Percentiles rank a stretch among this genome's conserved stretches.
phyloP scores from a whole-genome alignment of 2,329 filamentous ascomycete genomes.

The Claviceps arundinis region DNA sequence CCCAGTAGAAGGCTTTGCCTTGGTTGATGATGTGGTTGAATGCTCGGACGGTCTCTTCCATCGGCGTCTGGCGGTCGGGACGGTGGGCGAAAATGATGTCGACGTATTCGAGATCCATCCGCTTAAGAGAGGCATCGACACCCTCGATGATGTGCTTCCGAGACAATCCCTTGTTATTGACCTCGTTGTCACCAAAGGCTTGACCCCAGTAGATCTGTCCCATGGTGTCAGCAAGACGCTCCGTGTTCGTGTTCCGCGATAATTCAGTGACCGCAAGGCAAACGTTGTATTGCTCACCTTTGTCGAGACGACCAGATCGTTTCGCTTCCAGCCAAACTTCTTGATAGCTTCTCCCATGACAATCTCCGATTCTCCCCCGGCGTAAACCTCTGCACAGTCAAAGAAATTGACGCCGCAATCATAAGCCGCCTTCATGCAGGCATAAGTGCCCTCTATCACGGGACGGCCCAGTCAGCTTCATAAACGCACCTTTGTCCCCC shows the following conservation, averaged over 20 bases:
- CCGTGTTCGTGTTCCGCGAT: neutral
- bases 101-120: conserved; percentile 46
- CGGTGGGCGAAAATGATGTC: conserved; percentile 59
- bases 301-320: conserved; percentile 48
- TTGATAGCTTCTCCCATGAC: conserved; percentile 49
- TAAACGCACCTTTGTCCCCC: neutral
- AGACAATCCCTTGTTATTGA: conserved; percentile 55
- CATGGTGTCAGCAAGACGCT: neutral
- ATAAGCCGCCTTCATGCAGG: conserved; percentile 49
- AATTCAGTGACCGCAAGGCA: too few species aligned
- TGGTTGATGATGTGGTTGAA: conserved; percentile 58
- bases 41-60: conserved; percentile 56
- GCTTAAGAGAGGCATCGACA: conserved; percentile 43
- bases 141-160: conserved; percentile 60
- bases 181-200: conserved; percentile 44
- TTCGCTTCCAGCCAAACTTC: conserved; percentile 47
- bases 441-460: conserved; percentile 29
- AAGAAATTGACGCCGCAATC: conserved; percentile 51
- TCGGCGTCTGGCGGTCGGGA: conserved; percentile 53
- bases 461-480: neutral
- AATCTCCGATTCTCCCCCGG: conserved; percentile 46
- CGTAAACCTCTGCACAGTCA: conserved; percentile 45
- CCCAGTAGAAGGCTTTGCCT: conserved; percentile 59
- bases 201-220: conserved; percentile 49
- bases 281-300: conserved; percentile 26